Evolutionary conservation across 2,329 filamentous ascomycete genomes (phyloP), one percentile per base, ranked within the genome.

Genomic region (Paraconiothyrium brasiliense): DNA sequence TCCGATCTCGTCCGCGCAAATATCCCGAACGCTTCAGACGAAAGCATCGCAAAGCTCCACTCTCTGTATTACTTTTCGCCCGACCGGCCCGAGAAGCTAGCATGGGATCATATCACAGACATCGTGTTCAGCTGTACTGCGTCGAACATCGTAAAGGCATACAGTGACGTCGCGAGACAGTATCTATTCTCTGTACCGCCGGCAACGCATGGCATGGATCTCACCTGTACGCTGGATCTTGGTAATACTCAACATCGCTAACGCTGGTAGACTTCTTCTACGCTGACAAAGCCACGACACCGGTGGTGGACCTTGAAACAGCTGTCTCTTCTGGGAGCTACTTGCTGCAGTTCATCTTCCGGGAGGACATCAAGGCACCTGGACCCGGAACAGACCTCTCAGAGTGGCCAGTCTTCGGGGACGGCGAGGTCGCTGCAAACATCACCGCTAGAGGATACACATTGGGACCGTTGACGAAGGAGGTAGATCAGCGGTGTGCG

Each of bases 171-270:
- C 16, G 49, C 55, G 2, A 37, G 59, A 14, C 46, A 48, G 10
- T 61, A 47, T 37, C 10, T 61, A 1, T 54, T 58, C 43, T 52
- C 54, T 13, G 55, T 61, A 34, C 59, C 59, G 6, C 60, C 60
- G n/a, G 55, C 55, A 11, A 49, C 37, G 2, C 60, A 62, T 50
- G 60, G 60, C 6, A n/a, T 55, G n/a, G 55, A 62, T 46, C n/a
- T 62, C 16, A 54, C 30, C 16, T 61, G 54, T 61, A 20, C 3
- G 55, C 34, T 5, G 6, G 9, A 13, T 4, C 10, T 39, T 4
- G 37, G 16, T 41, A 16, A 1, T 13, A 11, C 11, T 50, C 32
- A 41, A 11, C 14, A 16, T 10, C 37, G 14, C 35, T 22, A 44
- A 35, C 39, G 13, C 7, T 11, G 4, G 22, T 30, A 59, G 57